A percentile compares a stretch with the other conserved stretches of the same genome.
Conservation (phyloP, 73 alveolate genomes). For the Paramecium tetraurelia region DNA sequence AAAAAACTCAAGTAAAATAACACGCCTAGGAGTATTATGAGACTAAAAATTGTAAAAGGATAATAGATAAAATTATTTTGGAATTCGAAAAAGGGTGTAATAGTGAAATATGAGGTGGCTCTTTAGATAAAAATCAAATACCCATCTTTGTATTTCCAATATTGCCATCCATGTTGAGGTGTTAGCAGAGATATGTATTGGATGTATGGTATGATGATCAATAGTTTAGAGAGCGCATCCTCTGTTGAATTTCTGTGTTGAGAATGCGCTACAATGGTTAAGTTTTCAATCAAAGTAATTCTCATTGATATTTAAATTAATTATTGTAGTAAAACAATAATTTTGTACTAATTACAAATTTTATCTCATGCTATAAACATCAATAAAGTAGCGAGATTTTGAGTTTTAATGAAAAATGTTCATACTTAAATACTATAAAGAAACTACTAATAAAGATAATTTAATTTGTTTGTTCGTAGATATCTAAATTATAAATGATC, state of each 20-base stretch:
- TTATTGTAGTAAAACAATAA: not conserved
- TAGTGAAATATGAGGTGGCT: not conserved
- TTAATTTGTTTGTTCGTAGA: not conserved
- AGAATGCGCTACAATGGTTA: not conserved
- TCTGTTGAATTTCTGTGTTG: not conserved
- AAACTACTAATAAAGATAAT: no score
- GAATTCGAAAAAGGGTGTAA: not conserved
- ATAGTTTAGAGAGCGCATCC: not conserved
- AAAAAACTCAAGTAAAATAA: not conserved
- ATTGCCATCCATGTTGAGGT: not conserved
- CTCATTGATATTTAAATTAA: not conserved
- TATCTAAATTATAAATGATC: no score
- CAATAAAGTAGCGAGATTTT: not conserved
- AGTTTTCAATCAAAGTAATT: not conserved
- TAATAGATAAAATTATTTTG: not conserved
- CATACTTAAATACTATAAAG: not conserved
- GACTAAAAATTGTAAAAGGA: not conserved
- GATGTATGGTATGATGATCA: not conserved
- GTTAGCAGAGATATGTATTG: not conserved
- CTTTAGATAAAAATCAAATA: not conserved
- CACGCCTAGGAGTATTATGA: not conserved
- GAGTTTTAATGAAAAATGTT: no score
- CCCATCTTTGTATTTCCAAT: conserved; percentile 6
- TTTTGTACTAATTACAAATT: not conserved
- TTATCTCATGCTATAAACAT: not conserved